A percentile compares a stretch with the other conserved stretches of the same genome.
These are phyloP conservation scores for Astrothelium subdiscretum DNA, from an alignment of 495 filamentous ascomycete species.

Conservation along the genomic window DNA sequence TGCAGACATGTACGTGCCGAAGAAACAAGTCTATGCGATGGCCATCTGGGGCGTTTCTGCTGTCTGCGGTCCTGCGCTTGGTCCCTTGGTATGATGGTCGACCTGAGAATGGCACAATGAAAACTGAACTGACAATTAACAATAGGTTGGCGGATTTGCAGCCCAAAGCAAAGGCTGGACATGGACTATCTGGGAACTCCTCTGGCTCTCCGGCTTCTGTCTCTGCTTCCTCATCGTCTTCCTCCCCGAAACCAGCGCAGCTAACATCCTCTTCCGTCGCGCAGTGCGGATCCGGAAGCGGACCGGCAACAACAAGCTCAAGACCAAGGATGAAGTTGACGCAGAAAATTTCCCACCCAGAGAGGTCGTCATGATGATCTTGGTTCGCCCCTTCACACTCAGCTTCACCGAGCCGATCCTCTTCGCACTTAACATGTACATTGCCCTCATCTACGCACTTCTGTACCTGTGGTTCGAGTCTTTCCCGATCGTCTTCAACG, in stretches of 20 bases:
- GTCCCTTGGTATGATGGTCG: slow-evolving; percentile 26
- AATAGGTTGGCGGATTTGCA: slow-evolving; percentile 18
- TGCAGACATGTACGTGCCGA: slow-evolving; percentile 26
- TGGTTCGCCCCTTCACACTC: slow-evolving; percentile 34
- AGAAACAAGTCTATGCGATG: slow-evolving; percentile 28
- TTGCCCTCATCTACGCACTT: slow-evolving; percentile 41
- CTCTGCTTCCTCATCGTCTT: slow-evolving; percentile 14
- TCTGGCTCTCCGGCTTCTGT: slow-evolving; percentile 10
- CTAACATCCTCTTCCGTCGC: slow-evolving; percentile 25
- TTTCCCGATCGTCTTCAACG: slow-evolving; percentile 42
- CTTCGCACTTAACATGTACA: slow-evolving; percentile 42
- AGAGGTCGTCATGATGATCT: slow-evolving; percentile 27
- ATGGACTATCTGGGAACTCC: slow-evolving; percentile 28
- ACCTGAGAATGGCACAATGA: neutral
- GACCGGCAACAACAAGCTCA: slow-evolving; percentile 17
- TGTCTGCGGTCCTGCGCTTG: slow-evolving; percentile 34
- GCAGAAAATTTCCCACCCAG: slow-evolving; percentile 19
- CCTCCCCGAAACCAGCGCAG: slow-evolving; percentile 16
- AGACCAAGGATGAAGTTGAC: slow-evolving; percentile 34
- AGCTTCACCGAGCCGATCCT: slow-evolving; percentile 29
- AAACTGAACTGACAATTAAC: neutral
- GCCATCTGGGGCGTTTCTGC: slow-evolving; percentile 25
- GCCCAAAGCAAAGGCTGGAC: slow-evolving; percentile 8
- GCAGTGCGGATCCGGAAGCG: slow-evolving; percentile 13
- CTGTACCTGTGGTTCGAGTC: slow-evolving; percentile 48